phyloP scores from a whole-genome alignment of 192 early-diverging fungal species.

The Diversispora eburnea region DNA sequence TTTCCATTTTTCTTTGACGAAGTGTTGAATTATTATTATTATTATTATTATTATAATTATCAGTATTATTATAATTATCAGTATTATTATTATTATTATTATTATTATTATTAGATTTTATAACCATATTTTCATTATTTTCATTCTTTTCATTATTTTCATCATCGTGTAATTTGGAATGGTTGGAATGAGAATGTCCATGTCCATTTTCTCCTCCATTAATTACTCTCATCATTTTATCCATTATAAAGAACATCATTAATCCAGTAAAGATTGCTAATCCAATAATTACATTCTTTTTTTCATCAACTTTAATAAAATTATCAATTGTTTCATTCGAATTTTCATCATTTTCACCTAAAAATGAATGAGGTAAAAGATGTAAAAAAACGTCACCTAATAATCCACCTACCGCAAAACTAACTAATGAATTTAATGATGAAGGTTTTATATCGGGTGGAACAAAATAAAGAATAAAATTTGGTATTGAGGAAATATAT shows the following conservation, averaged over 20 bases:
- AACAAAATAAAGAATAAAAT: constrained; percentile 74
- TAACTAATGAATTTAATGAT: constrained; percentile 70
- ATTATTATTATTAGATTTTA: constrained; percentile 28
- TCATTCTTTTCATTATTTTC: no score
- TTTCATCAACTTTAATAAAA: constrained; percentile 40
- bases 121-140: no score
- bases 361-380: constrained; percentile 73
- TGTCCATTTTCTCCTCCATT: constrained; percentile 63
- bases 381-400: constrained; percentile 85
- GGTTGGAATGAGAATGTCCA: constrained; percentile 45
- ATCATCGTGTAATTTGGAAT: no score
- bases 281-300: constrained; percentile 64
- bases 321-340: constrained; percentile 28
- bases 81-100: constrained; percentile 47
- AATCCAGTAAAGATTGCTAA: constrained; percentile 74
- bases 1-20: constrained; percentile 1
- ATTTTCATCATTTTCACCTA: constrained; percentile 44
- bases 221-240: constrained; percentile 79
- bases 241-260: constrained; percentile 72
- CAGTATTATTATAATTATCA: constrained; percentile 34
- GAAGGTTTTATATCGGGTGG: constrained; percentile 58
- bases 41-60: not conserved
- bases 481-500: constrained; percentile 81
- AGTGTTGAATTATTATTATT: constrained; percentile 3
- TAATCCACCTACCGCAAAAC: constrained; percentile 84